Conservation (phyloP, 2,329 filamentous ascomycete genomes). For the Orbilia javanica region DNA sequence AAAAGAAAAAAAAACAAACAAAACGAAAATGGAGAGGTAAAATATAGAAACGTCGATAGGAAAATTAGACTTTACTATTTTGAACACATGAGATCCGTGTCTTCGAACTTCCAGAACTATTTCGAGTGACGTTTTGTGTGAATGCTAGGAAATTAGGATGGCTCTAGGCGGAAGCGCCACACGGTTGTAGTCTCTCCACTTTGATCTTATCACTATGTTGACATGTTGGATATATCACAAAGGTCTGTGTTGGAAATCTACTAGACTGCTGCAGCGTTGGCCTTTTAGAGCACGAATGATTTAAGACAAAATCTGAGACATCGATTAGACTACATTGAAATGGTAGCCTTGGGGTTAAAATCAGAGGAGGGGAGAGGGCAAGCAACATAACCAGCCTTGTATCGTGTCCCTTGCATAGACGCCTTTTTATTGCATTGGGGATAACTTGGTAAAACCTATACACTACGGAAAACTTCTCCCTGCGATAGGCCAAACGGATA, state of each 20-base stretch:
- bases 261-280: neutral
- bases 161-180: constrained; percentile 55
- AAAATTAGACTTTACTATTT: constrained; percentile 13
- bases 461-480: constrained; percentile 18
- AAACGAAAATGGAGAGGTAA: too few relatives aligned
- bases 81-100: neutral
- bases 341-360: constrained; percentile 11
- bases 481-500: constrained; percentile 1
- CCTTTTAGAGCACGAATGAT: neutral
- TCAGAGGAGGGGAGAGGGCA: neutral
- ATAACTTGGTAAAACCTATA: constrained; percentile 1
- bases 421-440: neutral
- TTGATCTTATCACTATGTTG: constrained; percentile 18
- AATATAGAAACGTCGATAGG: constrained; percentile 10
- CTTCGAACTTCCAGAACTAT: constrained; percentile 11
- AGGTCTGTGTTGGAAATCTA: neutral
- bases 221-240: neutral
- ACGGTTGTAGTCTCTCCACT: constrained; percentile 26
- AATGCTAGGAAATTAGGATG: constrained; percentile 30
- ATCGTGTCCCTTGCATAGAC: constrained; percentile 20
- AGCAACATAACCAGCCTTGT: neutral
- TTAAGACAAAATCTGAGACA: constrained; percentile 23
- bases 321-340: constrained; percentile 12
- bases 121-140: constrained; percentile 19
- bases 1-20: neutral